phyloP scores from a whole-genome alignment of 2,329 filamentous ascomycete species.

The Xylaria sp. region DNA sequence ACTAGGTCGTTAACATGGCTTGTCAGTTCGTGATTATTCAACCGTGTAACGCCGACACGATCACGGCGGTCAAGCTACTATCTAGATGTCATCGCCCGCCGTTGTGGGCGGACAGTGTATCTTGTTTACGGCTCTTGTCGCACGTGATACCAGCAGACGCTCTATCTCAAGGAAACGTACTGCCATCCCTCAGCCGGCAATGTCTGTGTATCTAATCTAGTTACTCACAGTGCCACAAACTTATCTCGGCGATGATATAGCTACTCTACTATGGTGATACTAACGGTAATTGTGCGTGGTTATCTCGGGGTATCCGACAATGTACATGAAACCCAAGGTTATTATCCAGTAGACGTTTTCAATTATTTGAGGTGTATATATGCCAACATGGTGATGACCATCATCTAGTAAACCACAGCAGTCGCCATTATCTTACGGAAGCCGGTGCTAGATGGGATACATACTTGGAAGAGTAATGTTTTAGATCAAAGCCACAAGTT shows the following conservation, averaged over 20 bases:
- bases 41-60: neutral
- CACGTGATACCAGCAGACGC: too few species aligned
- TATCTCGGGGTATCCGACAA: neutral
- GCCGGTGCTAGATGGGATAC: too few species aligned
- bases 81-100: neutral
- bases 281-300: neutral
- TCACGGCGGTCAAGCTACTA: neutral
- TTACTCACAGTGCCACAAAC: neutral
- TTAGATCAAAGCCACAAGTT: neutral
- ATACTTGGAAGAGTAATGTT: neutral
- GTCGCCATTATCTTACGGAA: too few species aligned
- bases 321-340: neutral
- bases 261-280: neutral
- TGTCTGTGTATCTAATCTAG: neutral
- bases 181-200: neutral
- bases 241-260: neutral
- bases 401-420: neutral
- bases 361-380: neutral
- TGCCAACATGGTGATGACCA: neutral
- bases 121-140: neutral
- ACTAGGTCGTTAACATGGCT: neutral
- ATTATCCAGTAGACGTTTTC: neutral
- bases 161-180: neutral
- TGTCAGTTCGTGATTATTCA: neutral
- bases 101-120: neutral